A percentile compares a stretch with the other conserved stretches of the same genome.
These are phyloP conservation scores for Jamesozyma rosinii DNA, from an alignment of 805 yeast genomes.

Conservation along the genomic window DNA sequence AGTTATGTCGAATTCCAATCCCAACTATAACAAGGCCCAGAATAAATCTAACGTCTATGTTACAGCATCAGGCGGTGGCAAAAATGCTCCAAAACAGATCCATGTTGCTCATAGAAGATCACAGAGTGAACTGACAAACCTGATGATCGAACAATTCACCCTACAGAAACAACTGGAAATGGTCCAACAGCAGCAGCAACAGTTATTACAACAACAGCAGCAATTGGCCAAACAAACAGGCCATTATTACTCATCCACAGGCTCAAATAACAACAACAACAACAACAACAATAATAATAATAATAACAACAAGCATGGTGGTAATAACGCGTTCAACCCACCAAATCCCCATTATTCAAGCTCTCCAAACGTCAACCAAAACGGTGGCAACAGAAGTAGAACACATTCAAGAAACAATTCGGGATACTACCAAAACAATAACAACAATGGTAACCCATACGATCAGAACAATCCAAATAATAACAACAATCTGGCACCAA, in stretches of 20 bases:
- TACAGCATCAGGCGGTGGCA: conserved; percentile 29
- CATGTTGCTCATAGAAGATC: conserved; percentile 96
- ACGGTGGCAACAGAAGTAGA: conserved; percentile 23
- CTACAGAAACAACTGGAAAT: conserved; percentile 87
- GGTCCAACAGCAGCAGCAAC: conserved; percentile 89
- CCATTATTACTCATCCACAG: conserved; percentile 33
- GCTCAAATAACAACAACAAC: conserved; percentile 8
- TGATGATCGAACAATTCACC: conserved; percentile 83
- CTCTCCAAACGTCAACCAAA: conserved; percentile 6
- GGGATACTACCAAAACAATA: conserved; percentile 21
- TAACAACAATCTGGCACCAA: conserved; percentile 7
- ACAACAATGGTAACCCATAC: conserved; percentile 1
- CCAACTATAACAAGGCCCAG: not conserved
- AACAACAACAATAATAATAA: no score
- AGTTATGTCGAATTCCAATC: conserved; percentile 3
- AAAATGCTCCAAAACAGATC: conserved; percentile 48
- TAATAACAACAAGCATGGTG: conserved; percentile 2
- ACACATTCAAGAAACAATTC: conserved; percentile 32
- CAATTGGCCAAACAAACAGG: conserved; percentile 48
- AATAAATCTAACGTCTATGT: conserved; percentile 16
- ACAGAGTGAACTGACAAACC: conserved; percentile 86
- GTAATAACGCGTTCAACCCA: conserved; percentile 10
- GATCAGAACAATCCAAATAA: conserved; percentile 5
- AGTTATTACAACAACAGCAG: conserved; percentile 37
- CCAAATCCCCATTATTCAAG: conserved; percentile 26